Conservation (phyloP, 257 asterid genomes). For the Ilex aquifolium region DNA sequence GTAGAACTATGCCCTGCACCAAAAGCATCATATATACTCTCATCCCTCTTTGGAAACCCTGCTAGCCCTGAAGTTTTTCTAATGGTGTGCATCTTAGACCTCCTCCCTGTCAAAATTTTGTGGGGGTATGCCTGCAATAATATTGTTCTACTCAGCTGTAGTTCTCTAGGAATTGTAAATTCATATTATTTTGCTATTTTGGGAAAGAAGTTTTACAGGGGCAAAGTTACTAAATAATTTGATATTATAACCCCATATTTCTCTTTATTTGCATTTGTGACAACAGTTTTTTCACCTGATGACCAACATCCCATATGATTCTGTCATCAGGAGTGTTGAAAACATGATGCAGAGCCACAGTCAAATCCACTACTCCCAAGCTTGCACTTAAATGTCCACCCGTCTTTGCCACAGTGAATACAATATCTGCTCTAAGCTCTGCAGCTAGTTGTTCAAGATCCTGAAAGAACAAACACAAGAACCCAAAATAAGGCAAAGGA, state of each 20-base stretch:
- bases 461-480: slow-evolving; percentile 19
- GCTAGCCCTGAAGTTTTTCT: slow-evolving; percentile 65
- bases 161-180: neutral
- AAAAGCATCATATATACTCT: slow-evolving; percentile 68
- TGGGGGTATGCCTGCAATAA: slow-evolving; percentile 63
- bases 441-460: slow-evolving; percentile 73
- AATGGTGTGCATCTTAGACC: slow-evolving; percentile 65
- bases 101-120: slow-evolving; percentile 71
- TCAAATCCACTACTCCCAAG: slow-evolving; percentile 69
- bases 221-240: too few relatives aligned
- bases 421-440: slow-evolving; percentile 71
- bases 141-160: neutral
- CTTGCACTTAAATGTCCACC: slow-evolving; percentile 78
- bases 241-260: too few relatives aligned
- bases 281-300: slow-evolving; percentile 45
- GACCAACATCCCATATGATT: slow-evolving; percentile 91
- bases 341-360: slow-evolving; percentile 82
- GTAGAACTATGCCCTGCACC: slow-evolving; percentile 90
- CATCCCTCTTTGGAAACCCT: slow-evolving; percentile 72
- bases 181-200: neutral
- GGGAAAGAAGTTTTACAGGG: neutral
- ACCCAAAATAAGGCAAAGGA: neutral
- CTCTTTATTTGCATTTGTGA: neutral
- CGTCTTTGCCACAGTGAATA: slow-evolving; percentile 44
- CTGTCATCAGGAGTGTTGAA: slow-evolving; percentile 64